phyloP scores from a whole-genome alignment of 2,329 filamentous ascomycete species.

The Curvularia sp. region DNA sequence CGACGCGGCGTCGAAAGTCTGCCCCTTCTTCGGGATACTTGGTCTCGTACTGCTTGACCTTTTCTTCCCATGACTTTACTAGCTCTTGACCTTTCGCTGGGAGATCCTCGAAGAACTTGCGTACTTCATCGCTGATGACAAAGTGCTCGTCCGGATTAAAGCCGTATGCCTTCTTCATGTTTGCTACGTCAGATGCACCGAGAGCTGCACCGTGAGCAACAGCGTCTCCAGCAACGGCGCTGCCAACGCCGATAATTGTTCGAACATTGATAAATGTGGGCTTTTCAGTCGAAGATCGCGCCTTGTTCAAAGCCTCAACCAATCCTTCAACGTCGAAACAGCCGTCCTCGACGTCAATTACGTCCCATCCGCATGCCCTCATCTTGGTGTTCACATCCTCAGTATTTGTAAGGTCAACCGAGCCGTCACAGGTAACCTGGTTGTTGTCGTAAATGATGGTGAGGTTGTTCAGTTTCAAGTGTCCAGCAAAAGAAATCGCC shows the following conservation, averaged over 20 bases:
- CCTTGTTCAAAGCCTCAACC: slow-evolving; percentile 56
- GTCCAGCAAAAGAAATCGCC: slow-evolving; percentile 63
- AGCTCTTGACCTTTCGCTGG: slow-evolving; percentile 53
- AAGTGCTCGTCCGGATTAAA: slow-evolving; percentile 60
- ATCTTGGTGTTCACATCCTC: slow-evolving; percentile 66
- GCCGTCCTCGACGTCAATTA: slow-evolving; percentile 62
- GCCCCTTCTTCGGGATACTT: slow-evolving; percentile 57
- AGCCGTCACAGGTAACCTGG: slow-evolving; percentile 65
- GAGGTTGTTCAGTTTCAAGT: slow-evolving; percentile 63
- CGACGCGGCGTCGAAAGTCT: slow-evolving; percentile 58
- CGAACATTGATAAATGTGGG: slow-evolving; percentile 66
- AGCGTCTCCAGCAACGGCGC: slow-evolving; percentile 59
- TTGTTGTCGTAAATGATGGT: slow-evolving; percentile 68
- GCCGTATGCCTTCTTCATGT: slow-evolving; percentile 61
- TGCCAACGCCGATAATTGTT: slow-evolving; percentile 64
- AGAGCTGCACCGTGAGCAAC: slow-evolving; percentile 65
- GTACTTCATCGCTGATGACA: slow-evolving; percentile 55
- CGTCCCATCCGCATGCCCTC: slow-evolving; percentile 63
- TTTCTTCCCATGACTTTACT: slow-evolving; percentile 58
- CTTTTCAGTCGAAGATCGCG: slow-evolving; percentile 55
- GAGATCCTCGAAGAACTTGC: slow-evolving; percentile 54
- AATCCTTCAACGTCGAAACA: slow-evolving; percentile 59
- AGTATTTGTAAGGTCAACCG: slow-evolving; percentile 61
- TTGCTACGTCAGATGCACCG: slow-evolving; percentile 60
- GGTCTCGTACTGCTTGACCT: slow-evolving; percentile 53